A percentile compares a stretch with the other conserved stretches of the same genome.
Conservation (phyloP, 2,329 filamentous ascomycete species). For the Colletotrichum cuscutae region DNA sequence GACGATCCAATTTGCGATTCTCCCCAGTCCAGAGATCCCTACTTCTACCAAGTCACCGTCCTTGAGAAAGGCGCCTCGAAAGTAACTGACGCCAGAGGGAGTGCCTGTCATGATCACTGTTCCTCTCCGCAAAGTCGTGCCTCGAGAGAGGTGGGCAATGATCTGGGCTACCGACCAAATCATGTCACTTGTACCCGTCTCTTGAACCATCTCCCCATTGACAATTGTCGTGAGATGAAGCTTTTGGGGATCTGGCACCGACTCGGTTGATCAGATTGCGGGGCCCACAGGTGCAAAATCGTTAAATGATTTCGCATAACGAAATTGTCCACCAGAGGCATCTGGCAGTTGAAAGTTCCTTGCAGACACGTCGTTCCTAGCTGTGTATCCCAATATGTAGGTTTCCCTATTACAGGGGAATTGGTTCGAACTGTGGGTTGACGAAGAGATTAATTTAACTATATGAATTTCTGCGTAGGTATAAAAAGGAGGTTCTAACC, state of each 20-base stretch:
- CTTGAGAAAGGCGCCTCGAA: not conserved
- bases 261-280: not conserved
- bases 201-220: not conserved
- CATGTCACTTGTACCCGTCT: not conserved
- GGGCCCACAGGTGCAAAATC: not conserved
- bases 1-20: not conserved
- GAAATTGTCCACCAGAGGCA: not conserved
- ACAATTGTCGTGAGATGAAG: not conserved
- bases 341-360: not conserved
- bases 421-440: no score
- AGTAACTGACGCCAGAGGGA: not conserved
- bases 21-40: not conserved
- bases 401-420: no score
- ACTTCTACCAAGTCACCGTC: not conserved
- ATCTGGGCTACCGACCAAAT: not conserved
- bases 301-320: not conserved
- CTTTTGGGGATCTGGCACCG: not conserved
- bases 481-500: no score
- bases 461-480: no score
- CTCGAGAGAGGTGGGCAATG: not conserved
- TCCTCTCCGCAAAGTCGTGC: not conserved
- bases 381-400: not conserved
- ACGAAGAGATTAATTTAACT: no score
- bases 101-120: not conserved
- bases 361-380: not conserved